Evolutionary conservation across 2,329 filamentous ascomycete species (phyloP).

Genomic region (Paradendryphiella salina): DNA sequence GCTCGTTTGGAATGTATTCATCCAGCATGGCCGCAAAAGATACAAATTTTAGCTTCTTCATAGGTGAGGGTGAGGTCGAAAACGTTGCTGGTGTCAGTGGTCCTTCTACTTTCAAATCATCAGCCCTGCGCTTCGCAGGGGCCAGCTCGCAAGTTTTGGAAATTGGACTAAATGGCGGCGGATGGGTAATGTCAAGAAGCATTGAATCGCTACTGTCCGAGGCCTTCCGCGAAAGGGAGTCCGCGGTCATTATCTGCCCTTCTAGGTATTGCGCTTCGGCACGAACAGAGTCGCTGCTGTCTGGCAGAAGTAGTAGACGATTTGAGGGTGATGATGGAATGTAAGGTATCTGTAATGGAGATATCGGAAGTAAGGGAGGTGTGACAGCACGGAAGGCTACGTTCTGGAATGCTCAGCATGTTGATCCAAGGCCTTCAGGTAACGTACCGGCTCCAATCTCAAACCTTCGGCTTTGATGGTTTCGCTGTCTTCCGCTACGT

Average conservation of each 20-base stretch:
- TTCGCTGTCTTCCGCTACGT: constrained; percentile 26
- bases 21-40: constrained; percentile 46
- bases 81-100: constrained; percentile 51
- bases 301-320: constrained; percentile 45
- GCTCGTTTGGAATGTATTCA: constrained; percentile 40
- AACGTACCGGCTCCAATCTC: constrained; percentile 30
- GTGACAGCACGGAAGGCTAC: constrained; percentile 42
- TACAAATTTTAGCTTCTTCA: constrained; percentile 49
- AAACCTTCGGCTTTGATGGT: constrained; percentile 20
- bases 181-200: constrained; percentile 34
- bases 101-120: constrained; percentile 52
- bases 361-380: constrained; percentile 54
- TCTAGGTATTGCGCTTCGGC: constrained; percentile 44
- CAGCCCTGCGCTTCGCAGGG: constrained; percentile 36
- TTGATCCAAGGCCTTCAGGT: neutral
- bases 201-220: constrained; percentile 42
- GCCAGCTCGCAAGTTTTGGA: constrained; percentile 22
- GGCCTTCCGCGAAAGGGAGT: constrained; percentile 39
- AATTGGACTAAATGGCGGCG: constrained; percentile 26
- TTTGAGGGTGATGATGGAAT: constrained; percentile 47
- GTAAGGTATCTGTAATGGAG: constrained; percentile 47
- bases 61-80: constrained; percentile 42
- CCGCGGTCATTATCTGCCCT: constrained; percentile 36
- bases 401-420: constrained; percentile 36
- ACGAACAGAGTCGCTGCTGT: constrained; percentile 40